Percentiles rank a stretch among this genome's conserved stretches.
Evolutionary conservation across 2,329 filamentous ascomycete species (phyloP).

Genomic region (Xylariaceae sp.): DNA sequence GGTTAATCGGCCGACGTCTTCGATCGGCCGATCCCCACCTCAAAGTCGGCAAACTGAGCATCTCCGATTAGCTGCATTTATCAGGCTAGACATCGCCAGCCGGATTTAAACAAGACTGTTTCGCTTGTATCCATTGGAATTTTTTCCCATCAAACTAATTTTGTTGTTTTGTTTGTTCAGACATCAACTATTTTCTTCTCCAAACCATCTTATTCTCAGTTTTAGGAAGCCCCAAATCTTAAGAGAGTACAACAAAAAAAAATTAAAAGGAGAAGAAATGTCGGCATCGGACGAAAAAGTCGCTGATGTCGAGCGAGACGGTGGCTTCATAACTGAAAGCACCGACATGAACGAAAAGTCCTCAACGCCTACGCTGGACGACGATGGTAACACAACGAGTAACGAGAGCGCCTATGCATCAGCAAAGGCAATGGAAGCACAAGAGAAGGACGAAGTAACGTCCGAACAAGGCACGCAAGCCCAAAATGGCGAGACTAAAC

Average conservation of each 20-base stretch:
- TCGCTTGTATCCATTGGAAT: too few species aligned
- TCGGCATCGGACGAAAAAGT: slow-evolving; percentile 12
- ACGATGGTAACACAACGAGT: slow-evolving; percentile 6
- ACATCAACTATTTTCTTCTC: too few species aligned
- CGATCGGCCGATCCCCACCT: too few species aligned
- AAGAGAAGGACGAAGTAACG: neutral
- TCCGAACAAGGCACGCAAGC: slow-evolving; percentile 1
- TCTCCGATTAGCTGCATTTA: too few species aligned
- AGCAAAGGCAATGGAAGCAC: neutral
- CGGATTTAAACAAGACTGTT: too few species aligned
- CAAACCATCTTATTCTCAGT: too few species aligned
- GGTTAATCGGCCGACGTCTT: too few species aligned
- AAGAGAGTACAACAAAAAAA: neutral
- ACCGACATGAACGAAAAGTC: slow-evolving; percentile 3
- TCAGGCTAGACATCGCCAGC: too few species aligned
- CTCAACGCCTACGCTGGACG: slow-evolving; percentile 7
- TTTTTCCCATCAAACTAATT: too few species aligned
- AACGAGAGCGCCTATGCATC: neutral
- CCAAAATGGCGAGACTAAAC: slow-evolving; percentile 5
- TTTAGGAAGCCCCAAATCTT: too few species aligned
- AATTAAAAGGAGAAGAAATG: slow-evolving; percentile 10
- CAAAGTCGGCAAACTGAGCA: too few species aligned
- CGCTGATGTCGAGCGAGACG: slow-evolving; percentile 13
- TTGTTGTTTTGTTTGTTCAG: too few species aligned
- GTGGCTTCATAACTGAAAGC: neutral